A percentile compares a stretch with the other conserved stretches of the same genome.
phyloP scores from a whole-genome alignment of 441 rosid species.

The Hura crepitans region DNA sequence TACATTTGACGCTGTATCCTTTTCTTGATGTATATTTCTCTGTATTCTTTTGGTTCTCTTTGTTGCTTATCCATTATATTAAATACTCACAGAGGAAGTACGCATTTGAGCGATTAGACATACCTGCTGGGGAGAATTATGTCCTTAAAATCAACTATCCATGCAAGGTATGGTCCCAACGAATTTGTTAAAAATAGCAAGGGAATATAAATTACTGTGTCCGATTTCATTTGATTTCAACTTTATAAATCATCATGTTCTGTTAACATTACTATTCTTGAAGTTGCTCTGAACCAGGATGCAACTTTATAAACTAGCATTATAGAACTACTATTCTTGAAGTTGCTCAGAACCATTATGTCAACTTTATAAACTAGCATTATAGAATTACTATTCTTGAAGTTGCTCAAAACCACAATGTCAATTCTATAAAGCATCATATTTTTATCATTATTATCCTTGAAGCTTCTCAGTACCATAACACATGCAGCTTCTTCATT shows the following conservation, averaged over 20 bases:
- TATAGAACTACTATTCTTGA: conserved; percentile 3
- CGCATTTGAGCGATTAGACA: conserved; percentile 75
- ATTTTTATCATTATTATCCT: not conserved
- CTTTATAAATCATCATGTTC: not conserved
- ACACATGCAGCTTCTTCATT: not conserved
- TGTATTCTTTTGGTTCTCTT: conserved; percentile 20
- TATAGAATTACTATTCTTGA: not conserved
- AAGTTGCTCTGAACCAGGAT: not conserved
- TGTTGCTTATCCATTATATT: conserved; percentile 22
- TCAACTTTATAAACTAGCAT: not conserved
- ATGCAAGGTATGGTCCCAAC: conserved; percentile 58
- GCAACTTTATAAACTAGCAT: not conserved
- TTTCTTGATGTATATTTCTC: conserved; percentile 1
- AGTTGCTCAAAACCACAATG: not conserved
- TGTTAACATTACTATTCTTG: not conserved
- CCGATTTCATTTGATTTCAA: not conserved
- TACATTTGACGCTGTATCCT: not conserved
- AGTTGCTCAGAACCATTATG: not conserved
- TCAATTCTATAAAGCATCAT: not conserved
- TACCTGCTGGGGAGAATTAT: conserved; percentile 79
- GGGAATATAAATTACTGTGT: not conserved
- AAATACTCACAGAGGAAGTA: conserved; percentile 61
- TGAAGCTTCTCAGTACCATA: conserved; percentile 1
- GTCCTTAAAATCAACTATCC: conserved; percentile 84
- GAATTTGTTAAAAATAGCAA: conserved; percentile 11